phyloP scores from a whole-genome alignment of 768 basidiomycete genomes.

The Leccinum variicolor region DNA sequence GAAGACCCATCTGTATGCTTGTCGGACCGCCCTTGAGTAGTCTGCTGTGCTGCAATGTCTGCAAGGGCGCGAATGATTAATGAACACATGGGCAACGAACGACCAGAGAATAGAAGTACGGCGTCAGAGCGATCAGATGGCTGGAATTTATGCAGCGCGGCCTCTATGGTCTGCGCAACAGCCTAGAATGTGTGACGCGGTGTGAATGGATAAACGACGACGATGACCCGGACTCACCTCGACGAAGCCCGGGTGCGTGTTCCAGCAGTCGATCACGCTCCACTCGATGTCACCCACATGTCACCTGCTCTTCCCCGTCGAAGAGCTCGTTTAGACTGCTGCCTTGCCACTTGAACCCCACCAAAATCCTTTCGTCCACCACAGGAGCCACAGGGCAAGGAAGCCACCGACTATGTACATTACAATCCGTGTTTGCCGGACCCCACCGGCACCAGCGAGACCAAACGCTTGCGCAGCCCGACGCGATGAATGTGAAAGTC shows the following conservation, averaged over 20 bases:
- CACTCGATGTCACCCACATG: conserved; percentile 73
- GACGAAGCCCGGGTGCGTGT: conserved; percentile 89
- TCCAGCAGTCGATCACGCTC: conserved; percentile 99
- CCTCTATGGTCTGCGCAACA: conserved; percentile 84
- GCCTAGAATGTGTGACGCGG: conserved; percentile 50
- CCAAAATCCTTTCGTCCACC: conserved; percentile 53
- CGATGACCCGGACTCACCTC: conserved; percentile 56
- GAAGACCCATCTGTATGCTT: conserved; percentile 75
- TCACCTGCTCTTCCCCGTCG: conserved; percentile 59
- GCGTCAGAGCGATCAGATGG: conserved; percentile 65
- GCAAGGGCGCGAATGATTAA: conserved; percentile 93
- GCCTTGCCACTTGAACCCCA: conserved; percentile 41
- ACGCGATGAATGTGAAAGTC: conserved; percentile 63
- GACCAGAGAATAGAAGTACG: conserved; percentile 92
- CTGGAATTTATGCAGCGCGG: conserved; percentile 76
- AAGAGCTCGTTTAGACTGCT: conserved; percentile 96
- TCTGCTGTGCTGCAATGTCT: conserved; percentile 83
- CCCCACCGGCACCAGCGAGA: conserved; percentile 51
- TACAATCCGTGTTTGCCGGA: conserved; percentile 69
- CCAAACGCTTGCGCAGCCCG: conserved; percentile 76
- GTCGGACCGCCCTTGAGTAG: conserved; percentile 55
- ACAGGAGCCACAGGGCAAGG: conserved; percentile 53
- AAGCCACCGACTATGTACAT: conserved; percentile 54
- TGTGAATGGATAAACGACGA: not conserved
- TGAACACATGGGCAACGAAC: conserved; percentile 97